A percentile compares a stretch with the other conserved stretches of the same genome.
Conservation (phyloP, 2,329 filamentous ascomycete genomes). For the Talaromyces sp. region DNA sequence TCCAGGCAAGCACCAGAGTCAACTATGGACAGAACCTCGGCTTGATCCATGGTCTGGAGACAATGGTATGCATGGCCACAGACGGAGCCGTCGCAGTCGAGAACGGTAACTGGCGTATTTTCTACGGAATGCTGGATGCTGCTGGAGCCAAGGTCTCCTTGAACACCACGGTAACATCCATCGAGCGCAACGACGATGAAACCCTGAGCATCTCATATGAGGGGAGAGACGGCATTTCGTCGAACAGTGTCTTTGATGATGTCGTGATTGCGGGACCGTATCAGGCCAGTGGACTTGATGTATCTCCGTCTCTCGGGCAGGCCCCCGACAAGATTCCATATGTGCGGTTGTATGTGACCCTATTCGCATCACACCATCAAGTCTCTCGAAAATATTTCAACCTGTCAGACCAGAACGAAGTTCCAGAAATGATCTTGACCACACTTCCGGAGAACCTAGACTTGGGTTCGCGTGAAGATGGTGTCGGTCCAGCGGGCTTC, state of each 20-base stretch:
- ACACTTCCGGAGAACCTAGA: conserved; percentile 59
- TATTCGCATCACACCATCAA: conserved; percentile 72
- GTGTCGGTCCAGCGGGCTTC: conserved; percentile 70
- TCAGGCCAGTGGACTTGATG: conserved; percentile 67
- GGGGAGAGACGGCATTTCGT: conserved; percentile 13
- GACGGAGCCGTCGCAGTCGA: conserved; percentile 72
- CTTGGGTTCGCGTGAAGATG: conserved; percentile 36
- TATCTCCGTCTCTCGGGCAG: conserved; percentile 38
- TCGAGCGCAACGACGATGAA: conserved; percentile 40
- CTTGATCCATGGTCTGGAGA: conserved; percentile 81
- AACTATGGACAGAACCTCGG: conserved; percentile 89
- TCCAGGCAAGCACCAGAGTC: conserved; percentile 85
- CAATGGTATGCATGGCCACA: conserved; percentile 87
- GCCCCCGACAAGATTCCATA: conserved; percentile 77
- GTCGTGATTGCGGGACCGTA: conserved; percentile 78
- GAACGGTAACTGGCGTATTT: conserved; percentile 93
- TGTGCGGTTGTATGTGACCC: conserved; percentile 77
- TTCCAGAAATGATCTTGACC: conserved; percentile 74
- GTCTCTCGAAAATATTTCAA: conserved; percentile 70
- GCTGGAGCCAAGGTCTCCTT: conserved; percentile 57
- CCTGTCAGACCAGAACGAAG: conserved; percentile 44
- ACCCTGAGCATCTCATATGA: conserved; percentile 42
- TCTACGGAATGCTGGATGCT: conserved; percentile 67
- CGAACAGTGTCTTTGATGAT: conserved; percentile 57
- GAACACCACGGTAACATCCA: conserved; percentile 61